These are phyloP conservation scores for Phylloporus sp. DNA, from an alignment of 768 basidiomycete species.

Conservation along the genomic window DNA sequence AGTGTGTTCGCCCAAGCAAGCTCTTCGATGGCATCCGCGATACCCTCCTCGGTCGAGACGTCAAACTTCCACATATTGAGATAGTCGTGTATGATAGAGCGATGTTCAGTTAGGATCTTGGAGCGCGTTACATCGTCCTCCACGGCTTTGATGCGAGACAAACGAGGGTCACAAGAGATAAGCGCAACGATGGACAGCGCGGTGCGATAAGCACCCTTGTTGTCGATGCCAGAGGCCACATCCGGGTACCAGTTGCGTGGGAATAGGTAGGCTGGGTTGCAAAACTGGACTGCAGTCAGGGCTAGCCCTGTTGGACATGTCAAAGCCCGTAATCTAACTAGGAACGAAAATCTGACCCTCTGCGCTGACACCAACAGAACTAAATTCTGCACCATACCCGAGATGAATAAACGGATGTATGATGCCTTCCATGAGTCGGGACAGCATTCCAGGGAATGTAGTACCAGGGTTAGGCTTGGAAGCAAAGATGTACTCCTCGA, in stretches of 20 bases:
- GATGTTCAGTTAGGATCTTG: slow-evolving; percentile 29
- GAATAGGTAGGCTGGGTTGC: slow-evolving; percentile 14
- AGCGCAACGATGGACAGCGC: slow-evolving; percentile 51
- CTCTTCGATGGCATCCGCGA: slow-evolving; percentile 58
- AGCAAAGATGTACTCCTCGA: slow-evolving; percentile 60
- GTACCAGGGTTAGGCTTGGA: slow-evolving; percentile 39
- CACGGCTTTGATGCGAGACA: slow-evolving; percentile 20
- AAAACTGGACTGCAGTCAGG: slow-evolving; percentile 37
- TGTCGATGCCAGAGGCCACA: slow-evolving; percentile 8
- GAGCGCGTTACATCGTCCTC: slow-evolving; percentile 31
- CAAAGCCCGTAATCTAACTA: slow-evolving; percentile 16
- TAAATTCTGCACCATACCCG: slow-evolving; percentile 63
- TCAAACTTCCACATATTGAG: slow-evolving; percentile 46
- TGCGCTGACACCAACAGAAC: slow-evolving; percentile 51
- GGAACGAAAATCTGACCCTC: slow-evolving; percentile 48
- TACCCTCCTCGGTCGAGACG: slow-evolving; percentile 30
- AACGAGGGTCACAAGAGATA: slow-evolving; percentile 46
- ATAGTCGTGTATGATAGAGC: slow-evolving; percentile 38
- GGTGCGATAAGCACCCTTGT: slow-evolving; percentile 14
- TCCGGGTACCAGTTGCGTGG: slow-evolving; percentile 23
- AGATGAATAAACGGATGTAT: slow-evolving; percentile 64
- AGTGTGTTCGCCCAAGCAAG: slow-evolving; percentile 52
- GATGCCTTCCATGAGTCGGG: slow-evolving; percentile 51
- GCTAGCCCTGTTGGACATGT: slow-evolving; percentile 46
- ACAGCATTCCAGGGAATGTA: slow-evolving; percentile 42